Base-by-base conservation (phyloP, 176 grass and related monocot genomes). In the Bolboschoenus planiculmis region DNA sequence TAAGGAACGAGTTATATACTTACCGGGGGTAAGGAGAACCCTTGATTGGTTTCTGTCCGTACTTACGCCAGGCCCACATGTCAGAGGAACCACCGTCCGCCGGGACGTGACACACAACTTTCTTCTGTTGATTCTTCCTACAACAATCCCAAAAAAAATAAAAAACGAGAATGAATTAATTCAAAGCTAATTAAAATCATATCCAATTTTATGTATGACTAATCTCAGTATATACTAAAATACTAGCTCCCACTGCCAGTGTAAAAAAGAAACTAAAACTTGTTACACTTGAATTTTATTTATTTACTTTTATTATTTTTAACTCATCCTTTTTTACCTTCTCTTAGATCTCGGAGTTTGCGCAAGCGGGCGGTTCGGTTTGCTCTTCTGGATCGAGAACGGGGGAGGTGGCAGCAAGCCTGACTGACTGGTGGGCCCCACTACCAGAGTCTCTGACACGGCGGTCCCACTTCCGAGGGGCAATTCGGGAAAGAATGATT, bases 1-100 rank as follows among this genome's bases (percentile, higher is more conserved):
- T 51, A 56, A 83, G 37, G 13, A 9, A 75, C 35, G 58, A 16
- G 71, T 29, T 43, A 15, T 42, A 36, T 47, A 79, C 56, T 82
- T 44, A 89, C 88, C 88, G 88, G 47, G 92, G 92, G 78, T 92
- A 88, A 3, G 95, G 95, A 20, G 92, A 97, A 13, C 91, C 94
- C 81, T 97, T 97, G 90, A 97, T 97, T 10, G 90, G 94, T 56
- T 97, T 97, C 94, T 97, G 94, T 15, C 94, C 94, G 79, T 97
- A 97, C 83, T 97, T 97, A 6, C 91, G 90, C 94, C 94, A 97
- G 51, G 94, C 94, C 94, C 94, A 97, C 42, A 67, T 77, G 71
- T 97, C 95, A 14, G 89, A 81, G 43, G 90, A 80, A 57, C 83
- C 61, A 59, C 46, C 82, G 50, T 90, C 85, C 43, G 64, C 83